Base-by-base conservation (phyloP, 306 rosid genomes). In the Dalbergia cochinchinensis region DNA sequence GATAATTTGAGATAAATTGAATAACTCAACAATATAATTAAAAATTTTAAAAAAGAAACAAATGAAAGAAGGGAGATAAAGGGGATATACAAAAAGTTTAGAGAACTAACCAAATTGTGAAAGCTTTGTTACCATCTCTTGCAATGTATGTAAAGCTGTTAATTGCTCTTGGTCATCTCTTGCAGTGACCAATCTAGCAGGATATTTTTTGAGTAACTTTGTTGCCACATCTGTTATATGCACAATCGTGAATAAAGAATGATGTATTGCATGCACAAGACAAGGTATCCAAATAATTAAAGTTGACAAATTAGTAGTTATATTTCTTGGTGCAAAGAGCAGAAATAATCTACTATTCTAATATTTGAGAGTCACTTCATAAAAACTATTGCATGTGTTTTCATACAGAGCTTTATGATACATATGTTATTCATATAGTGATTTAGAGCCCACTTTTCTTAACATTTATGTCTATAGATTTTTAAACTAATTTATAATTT, bases 81-180 rank as follows among this genome's bases (percentile, higher is more conserved):
- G 0, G 7, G 3, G 9, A 59, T 0, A 22, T 6, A 8, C 11
- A 26, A 26, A 26, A 37, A 64, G 48, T 35, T 35, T n/a, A 20
- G 8, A 65, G 14, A 37, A 65, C 70, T 39, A 16, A 41, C 51
- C 1, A 16, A 0, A 39, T 35, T 35, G 7, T n/a, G 50, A 4
- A 47, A 20, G 41, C 41, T 44, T 45, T 45, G n/a, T n/a, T n/a
- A n/a, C n/a, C n/a, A n/a, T n/a, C n/a, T n/a, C n/a, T n/a, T n/a
- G n/a, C n/a, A 68, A 12, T 41, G 45, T 22, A 45, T 69, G 74
- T 22, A 69, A 69, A 16, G 77, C 41, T 57, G 66, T 72, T 39
- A 26, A 3, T 26, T 8, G 0, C 3, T 72, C 14, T 39, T n/a
- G 1, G 3, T 72, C 19, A 7, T 72, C 19, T 57, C 77, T 72